phyloP scores from a whole-genome alignment of 306 rosid species.

The Fragaria nilgerrensis region DNA sequence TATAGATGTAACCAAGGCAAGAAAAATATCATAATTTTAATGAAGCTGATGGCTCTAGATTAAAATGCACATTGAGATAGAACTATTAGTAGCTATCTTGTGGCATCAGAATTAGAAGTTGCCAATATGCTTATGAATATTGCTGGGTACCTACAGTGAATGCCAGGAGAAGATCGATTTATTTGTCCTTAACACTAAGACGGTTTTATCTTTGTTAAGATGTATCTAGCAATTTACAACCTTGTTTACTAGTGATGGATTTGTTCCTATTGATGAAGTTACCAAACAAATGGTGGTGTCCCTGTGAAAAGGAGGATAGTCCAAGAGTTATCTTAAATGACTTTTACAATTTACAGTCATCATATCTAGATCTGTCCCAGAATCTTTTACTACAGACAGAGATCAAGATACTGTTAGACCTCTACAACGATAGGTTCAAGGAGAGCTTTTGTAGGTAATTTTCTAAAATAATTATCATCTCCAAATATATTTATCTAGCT shows the following conservation, averaged over 20 bases:
- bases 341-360: neutral
- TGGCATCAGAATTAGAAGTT: neutral
- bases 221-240: neutral
- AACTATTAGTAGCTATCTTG: neutral
- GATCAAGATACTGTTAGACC: neutral
- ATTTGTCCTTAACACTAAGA: neutral
- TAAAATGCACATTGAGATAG: neutral
- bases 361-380: neutral
- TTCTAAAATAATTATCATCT: neutral
- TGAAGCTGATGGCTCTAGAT: neutral
- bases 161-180: slow-evolving; percentile 1
- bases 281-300: neutral
- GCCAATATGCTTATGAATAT: neutral
- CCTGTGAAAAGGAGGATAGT: slow-evolving; percentile 3
- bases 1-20: slow-evolving; percentile 5
- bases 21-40: too few species aligned
- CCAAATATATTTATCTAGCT: too few species aligned
- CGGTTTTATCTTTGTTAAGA: neutral
- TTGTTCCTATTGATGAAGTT: neutral
- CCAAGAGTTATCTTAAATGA: neutral
- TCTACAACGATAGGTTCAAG: neutral
- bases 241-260: neutral
- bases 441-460: neutral
- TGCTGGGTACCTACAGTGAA: neutral
- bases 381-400: neutral